Evolutionary conservation across 148 eudicot genomes (phyloP), one percentile per base, ranked within the genome.

Genomic region (Selenicereus undatus): DNA sequence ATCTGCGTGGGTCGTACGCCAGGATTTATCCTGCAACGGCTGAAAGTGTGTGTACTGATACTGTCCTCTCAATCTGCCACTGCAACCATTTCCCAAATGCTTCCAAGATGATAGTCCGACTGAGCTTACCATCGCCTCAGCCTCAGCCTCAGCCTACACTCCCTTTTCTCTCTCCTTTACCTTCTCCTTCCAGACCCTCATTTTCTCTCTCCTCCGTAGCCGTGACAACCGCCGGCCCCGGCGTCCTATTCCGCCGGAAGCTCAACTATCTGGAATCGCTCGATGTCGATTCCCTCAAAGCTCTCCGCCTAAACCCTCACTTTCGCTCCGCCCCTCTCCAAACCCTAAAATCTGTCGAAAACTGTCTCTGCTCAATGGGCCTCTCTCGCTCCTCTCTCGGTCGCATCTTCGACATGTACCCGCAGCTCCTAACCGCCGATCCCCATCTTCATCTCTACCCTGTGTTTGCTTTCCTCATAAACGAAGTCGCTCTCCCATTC

Each of bases 391-490:
- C 88, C 62, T 86, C 90, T 35, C 69, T 88, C 16, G 93, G 97
- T 39, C 94, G 98, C 7, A 89, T 96, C 60, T 82, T 93, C 80
- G 97, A 92, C 71, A 92, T 92, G 94, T 76, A 80, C 68, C 98
- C 99, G 0, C 84, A 83, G 78, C 92, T 96, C n/a, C 91, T 96
- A 69, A 87, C 97, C 52, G 80, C 82, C 76, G 90, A 92, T 10
- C 97, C 99, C 2, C 87, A 91, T 81, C 17, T 71, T 24, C 84
- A 89, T 56, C 86, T 96, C 70, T 91, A 90, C 79, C 95, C 97
- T 0, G 71, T 92, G 1, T 86, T 91, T 70, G 93, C 87, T 32
- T 96, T 96, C 81, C 84, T 96, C 9, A 64, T 96, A 26, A 86
- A 88, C 75, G 90, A 90, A 8, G 93, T 88, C 43, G 73, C 29